These are phyloP conservation scores for Chlorociboria aeruginascens DNA, from an alignment of 495 filamentous ascomycete species.

Conservation along the genomic window DNA sequence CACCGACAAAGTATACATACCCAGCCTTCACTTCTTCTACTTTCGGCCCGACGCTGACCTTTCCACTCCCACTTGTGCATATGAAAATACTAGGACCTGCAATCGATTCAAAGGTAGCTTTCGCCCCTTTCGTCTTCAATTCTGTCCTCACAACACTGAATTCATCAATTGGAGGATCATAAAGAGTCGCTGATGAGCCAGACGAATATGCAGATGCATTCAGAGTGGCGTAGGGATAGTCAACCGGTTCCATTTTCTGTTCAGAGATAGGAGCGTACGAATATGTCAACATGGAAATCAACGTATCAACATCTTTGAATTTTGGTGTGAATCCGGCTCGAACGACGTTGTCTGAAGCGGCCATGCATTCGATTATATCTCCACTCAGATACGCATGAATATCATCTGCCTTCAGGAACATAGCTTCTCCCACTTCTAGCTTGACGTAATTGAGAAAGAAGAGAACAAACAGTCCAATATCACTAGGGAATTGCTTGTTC, in stretches of 20 bases:
- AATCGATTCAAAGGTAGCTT: constrained; percentile 43
- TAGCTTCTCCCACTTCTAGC: constrained; percentile 50
- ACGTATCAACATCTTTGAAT: constrained; percentile 49
- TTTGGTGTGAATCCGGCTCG: constrained; percentile 65
- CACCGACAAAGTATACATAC: constrained; percentile 52
- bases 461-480: constrained; percentile 62
- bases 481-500: constrained; percentile 63
- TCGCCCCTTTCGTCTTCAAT: constrained; percentile 43
- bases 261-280: constrained; percentile 36
- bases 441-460: constrained; percentile 65
- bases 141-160: constrained; percentile 56
- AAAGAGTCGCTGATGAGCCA: constrained; percentile 47
- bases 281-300: constrained; percentile 44
- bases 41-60: constrained; percentile 42
- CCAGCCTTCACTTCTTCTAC: constrained; percentile 48
- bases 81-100: constrained; percentile 56
- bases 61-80: constrained; percentile 48
- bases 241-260: constrained; percentile 42
- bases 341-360: constrained; percentile 67
- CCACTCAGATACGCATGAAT: constrained; percentile 71
- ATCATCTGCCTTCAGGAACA: constrained; percentile 67
- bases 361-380: constrained; percentile 81
- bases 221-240: constrained; percentile 74
- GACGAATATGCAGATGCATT: constrained; percentile 69
- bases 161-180: constrained; percentile 59